Evolutionary conservation across 106 monocot species (phyloP).

Genomic region (Dendrobium officinale): DNA sequence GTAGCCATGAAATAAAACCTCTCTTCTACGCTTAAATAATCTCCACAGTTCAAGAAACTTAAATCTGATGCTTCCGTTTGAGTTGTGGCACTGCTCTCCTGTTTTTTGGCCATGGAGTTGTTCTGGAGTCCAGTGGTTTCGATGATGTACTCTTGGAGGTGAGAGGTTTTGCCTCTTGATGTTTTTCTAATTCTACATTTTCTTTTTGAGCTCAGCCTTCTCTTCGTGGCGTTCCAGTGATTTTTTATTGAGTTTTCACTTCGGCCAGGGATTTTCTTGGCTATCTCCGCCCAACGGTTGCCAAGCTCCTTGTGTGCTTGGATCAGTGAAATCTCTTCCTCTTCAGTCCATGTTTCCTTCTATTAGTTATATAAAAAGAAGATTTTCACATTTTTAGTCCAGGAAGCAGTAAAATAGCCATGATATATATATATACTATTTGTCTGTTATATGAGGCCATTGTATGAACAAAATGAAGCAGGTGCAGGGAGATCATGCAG

Average conservation of each 20-base stretch:
- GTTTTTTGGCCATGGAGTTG: no score
- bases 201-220: constrained; percentile 43
- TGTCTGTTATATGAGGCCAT: no score
- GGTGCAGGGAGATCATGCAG: no score
- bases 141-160: not conserved
- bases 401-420: no score
- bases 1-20: not conserved
- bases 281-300: constrained; percentile 67
- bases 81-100: no score
- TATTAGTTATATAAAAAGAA: constrained; percentile 1
- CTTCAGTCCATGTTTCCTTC: constrained; percentile 71
- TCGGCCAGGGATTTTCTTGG: constrained; percentile 46
- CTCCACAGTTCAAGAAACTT: not conserved
- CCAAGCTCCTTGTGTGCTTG: constrained; percentile 51
- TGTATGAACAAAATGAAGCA: no score
- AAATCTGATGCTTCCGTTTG: not conserved
- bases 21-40: no score
- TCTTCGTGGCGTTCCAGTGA: constrained; percentile 75
- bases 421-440: no score
- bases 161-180: constrained; percentile 15
- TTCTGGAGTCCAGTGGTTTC: not conserved
- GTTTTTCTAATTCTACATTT: constrained; percentile 28
- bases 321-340: constrained; percentile 49
- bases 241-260: constrained; percentile 79
- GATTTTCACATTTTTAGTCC: no score